phyloP scores from a whole-genome alignment of 2,329 filamentous ascomycete species.

The Fusarium mangiferae region DNA sequence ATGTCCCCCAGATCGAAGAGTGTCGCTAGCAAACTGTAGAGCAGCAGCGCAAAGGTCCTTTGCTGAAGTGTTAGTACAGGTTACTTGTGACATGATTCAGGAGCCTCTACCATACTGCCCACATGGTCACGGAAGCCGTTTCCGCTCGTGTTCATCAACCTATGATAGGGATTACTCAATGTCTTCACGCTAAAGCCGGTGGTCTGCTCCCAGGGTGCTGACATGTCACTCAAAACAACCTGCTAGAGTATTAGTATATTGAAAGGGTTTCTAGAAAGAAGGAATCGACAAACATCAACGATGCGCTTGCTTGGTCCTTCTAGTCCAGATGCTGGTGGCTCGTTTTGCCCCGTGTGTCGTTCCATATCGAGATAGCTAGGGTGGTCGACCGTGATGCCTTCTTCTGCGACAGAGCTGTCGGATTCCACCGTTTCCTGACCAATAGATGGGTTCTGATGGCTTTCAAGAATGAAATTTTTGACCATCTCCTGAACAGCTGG shows the following conservation, averaged over 20 bases:
- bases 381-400: slow-evolving; percentile 48
- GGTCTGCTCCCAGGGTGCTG: slow-evolving; percentile 89
- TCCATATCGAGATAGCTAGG: slow-evolving; percentile 76
- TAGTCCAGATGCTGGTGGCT: background rate
- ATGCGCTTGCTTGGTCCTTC: slow-evolving; percentile 52
- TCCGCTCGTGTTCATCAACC: slow-evolving; percentile 99
- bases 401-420: slow-evolving; percentile 34
- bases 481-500: slow-evolving; percentile 79
- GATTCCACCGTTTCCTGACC: slow-evolving; percentile 2
- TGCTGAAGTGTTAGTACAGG: background rate
- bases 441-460: slow-evolving; percentile 48
- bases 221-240: slow-evolving; percentile 99
- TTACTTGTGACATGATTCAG: too few species aligned
- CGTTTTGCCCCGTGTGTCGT: slow-evolving; percentile 48
- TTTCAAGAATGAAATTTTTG: slow-evolving; percentile 76
- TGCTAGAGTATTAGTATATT: slow-evolving; percentile 44
- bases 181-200: slow-evolving; percentile 84
- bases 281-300: slow-evolving; percentile 71
- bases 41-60: slow-evolving; percentile 92
- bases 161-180: slow-evolving; percentile 94
- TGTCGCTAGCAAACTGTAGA: slow-evolving; percentile 85
- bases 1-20: slow-evolving; percentile 82
- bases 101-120: slow-evolving; percentile 85
- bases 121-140: slow-evolving; percentile 87
- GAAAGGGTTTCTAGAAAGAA: background rate